Evolutionary conservation across 768 basidiomycete genomes (phyloP).

Genomic region (Mycena kentingensis): DNA sequence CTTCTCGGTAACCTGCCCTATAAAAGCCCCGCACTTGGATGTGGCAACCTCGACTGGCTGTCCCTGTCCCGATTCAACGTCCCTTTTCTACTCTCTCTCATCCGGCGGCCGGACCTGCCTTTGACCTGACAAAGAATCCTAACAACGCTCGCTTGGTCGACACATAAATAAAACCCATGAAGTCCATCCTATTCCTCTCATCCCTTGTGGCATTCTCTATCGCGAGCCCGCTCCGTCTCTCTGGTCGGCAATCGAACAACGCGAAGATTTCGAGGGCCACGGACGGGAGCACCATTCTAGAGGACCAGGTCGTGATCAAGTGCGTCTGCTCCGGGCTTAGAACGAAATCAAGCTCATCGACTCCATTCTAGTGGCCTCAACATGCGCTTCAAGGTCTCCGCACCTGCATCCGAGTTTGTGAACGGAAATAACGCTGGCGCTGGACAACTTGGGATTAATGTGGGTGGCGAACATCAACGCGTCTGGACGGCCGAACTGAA

Average conservation of each 20-base stretch:
- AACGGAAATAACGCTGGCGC: slow-evolving; percentile 12
- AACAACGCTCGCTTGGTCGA: not conserved
- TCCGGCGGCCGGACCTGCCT: slow-evolving; percentile 18
- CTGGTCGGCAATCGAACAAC: not conserved
- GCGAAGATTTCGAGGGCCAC: slow-evolving; percentile 23
- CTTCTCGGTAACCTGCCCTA: too few relatives aligned
- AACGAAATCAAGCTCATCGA: not conserved
- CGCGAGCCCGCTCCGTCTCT: not conserved
- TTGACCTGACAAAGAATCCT: slow-evolving; percentile 7
- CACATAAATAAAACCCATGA: not conserved
- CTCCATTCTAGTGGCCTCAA: slow-evolving; percentile 23
- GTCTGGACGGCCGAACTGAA: not conserved
- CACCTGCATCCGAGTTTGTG: slow-evolving; percentile 27
- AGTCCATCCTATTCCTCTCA: slow-evolving; percentile 9
- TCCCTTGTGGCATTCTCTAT: not conserved
- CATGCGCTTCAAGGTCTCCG: slow-evolving; percentile 33
- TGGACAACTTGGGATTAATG: slow-evolving; percentile 28
- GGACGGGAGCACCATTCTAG: slow-evolving; percentile 31
- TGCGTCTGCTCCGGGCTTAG: slow-evolving; percentile 5
- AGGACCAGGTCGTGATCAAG: slow-evolving; percentile 31
- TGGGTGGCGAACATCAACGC: not conserved
- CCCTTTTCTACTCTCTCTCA: not conserved
- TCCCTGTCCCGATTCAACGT: slow-evolving; percentile 2
- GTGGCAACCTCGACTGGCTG: slow-evolving; percentile 1
- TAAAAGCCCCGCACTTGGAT: too few relatives aligned